These are phyloP conservation scores for Ganoderma resinaceum DNA, from an alignment of 1,284 basidiomycete species.

Conservation along the genomic window DNA sequence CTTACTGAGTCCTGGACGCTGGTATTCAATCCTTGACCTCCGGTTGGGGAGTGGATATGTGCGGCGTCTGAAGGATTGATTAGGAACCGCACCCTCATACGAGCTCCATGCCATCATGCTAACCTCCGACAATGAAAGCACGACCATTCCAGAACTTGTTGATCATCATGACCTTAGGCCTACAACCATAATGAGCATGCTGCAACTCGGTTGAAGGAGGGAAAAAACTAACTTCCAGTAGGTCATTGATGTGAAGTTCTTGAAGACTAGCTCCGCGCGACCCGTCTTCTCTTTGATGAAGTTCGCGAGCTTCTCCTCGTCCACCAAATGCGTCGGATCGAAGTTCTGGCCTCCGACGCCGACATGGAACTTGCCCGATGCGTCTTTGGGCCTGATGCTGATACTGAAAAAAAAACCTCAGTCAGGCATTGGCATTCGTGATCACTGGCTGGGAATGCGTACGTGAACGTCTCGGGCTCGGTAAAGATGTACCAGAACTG, in stretches of 20 bases:
- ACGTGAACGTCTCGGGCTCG: slow-evolving; percentile 29
- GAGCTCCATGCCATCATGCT: background rate
- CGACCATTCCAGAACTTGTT: slow-evolving; percentile 43
- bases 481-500: slow-evolving; percentile 43
- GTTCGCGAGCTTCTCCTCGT: slow-evolving; percentile 17
- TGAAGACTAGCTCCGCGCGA: slow-evolving; percentile 15
- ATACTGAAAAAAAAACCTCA: slow-evolving; percentile 3
- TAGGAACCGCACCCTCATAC: background rate
- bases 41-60: slow-evolving; percentile 39
- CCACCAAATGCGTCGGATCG: slow-evolving; percentile 20
- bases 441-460: slow-evolving; percentile 3
- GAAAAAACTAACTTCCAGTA: slow-evolving; percentile 23
- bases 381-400: slow-evolving; percentile 7
- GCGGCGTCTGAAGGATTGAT: slow-evolving; percentile 31
- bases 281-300: slow-evolving; percentile 16
- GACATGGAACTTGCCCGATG: slow-evolving; percentile 12
- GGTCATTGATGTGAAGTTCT: slow-evolving; percentile 4
- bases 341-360: slow-evolving; percentile 14
- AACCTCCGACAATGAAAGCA: slow-evolving; percentile 45
- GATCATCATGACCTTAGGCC: slow-evolving; percentile 48
- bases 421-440: background rate
- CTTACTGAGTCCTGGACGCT: slow-evolving; percentile 15
- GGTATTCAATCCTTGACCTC: slow-evolving; percentile 30
- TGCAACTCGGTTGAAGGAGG: background rate
- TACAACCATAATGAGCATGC: slow-evolving; percentile 16